These are phyloP conservation scores for Boletus reticulatus DNA, from an alignment of 768 basidiomycete genomes.

Conservation along the genomic window DNA sequence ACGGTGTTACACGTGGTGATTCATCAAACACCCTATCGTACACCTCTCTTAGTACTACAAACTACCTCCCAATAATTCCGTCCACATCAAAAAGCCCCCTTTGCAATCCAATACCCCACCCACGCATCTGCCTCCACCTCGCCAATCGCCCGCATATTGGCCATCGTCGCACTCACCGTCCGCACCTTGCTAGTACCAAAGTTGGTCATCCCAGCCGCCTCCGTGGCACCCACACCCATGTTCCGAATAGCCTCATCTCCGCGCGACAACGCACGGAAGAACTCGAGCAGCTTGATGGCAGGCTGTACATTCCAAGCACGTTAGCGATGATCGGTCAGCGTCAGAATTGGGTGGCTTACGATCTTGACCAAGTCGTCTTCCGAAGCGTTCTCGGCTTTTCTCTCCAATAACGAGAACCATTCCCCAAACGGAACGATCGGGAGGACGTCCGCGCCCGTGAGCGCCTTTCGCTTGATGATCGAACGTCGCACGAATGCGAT, in stretches of 20 bases:
- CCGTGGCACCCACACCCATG: not conserved
- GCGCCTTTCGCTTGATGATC: slow-evolving; percentile 10
- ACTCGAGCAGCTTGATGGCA: slow-evolving; percentile 35
- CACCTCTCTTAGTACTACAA: too few species aligned
- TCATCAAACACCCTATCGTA: too few species aligned
- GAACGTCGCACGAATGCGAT: slow-evolving; percentile 24
- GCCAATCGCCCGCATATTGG: slow-evolving; percentile 25
- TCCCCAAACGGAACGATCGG: slow-evolving; percentile 33
- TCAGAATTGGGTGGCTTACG: slow-evolving; percentile 21
- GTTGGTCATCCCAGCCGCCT: slow-evolving; percentile 21
- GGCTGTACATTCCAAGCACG: slow-evolving; percentile 19
- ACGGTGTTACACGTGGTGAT: too few species aligned
- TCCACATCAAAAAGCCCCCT: slow-evolving; percentile 20
- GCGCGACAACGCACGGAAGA: slow-evolving; percentile 25
- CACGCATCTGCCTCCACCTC: slow-evolving; percentile 21
- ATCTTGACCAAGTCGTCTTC: slow-evolving; percentile 30
- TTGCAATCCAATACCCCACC: slow-evolving; percentile 27
- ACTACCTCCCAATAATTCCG: too few species aligned
- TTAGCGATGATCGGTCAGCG: not conserved
- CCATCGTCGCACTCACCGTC: slow-evolving; percentile 21
- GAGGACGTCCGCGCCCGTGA: slow-evolving; percentile 9
- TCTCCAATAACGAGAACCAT: slow-evolving; percentile 33
- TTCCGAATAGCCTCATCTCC: slow-evolving; percentile 13
- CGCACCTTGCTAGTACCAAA: slow-evolving; percentile 15
- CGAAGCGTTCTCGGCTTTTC: slow-evolving; percentile 13